Evolutionary conservation across 164 flowering plant species (phyloP).

Genomic region (Piper longum): DNA sequence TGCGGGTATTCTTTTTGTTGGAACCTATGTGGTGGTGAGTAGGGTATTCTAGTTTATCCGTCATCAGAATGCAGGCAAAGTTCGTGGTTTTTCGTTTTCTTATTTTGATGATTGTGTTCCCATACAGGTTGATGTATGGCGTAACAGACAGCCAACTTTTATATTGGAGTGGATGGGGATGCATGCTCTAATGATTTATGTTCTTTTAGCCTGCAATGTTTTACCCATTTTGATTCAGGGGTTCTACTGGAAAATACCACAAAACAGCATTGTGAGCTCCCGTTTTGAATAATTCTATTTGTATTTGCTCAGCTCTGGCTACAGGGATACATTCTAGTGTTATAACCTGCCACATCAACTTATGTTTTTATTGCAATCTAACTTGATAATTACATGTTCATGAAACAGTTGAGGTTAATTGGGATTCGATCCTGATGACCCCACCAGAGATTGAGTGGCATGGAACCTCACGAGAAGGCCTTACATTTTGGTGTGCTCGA

Average conservation of each 20-base stretch:
- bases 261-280: conserved; percentile 45
- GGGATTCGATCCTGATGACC: conserved; percentile 14
- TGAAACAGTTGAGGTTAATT: conserved; percentile 15
- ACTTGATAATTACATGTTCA: not conserved
- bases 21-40: conserved; percentile 47
- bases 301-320: not conserved
- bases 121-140: conserved; percentile 51
- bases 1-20: conserved; percentile 49
- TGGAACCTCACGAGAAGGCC: not conserved
- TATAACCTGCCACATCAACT: no score
- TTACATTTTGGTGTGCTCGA: not conserved
- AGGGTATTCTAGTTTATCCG: not conserved
- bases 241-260: conserved; percentile 56
- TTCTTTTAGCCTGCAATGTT: conserved; percentile 53
- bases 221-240: conserved; percentile 47
- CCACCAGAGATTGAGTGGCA: not conserved
- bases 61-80: not conserved
- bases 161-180: conserved; percentile 67
- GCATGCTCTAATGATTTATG: conserved; percentile 50
- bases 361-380: not conserved
- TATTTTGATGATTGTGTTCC: not conserved
- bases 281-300: not conserved
- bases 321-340: no score
- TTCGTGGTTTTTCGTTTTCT: not conserved
- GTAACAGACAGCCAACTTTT: conserved; percentile 28